Evolutionary conservation across 345 rosid genomes (phyloP).

Genomic region (Pelargonium nanum): DNA sequence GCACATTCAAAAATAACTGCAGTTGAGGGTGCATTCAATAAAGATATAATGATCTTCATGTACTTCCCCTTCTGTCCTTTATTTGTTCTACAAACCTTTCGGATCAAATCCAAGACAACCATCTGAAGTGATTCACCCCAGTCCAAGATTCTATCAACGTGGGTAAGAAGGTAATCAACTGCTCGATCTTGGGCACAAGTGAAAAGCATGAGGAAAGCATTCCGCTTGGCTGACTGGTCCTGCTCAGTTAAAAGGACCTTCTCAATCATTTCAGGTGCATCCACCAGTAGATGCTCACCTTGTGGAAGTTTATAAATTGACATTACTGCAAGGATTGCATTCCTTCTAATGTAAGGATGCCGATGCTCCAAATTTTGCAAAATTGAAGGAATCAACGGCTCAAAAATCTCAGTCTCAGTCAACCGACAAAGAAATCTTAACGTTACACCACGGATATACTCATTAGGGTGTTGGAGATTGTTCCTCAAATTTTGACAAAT

Average conservation of each 20-base stretch:
- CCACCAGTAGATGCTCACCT: conserved; percentile 62
- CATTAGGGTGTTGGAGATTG: conserved; percentile 95
- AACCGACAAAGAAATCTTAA: conserved; percentile 66
- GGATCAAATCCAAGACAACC: conserved; percentile 68
- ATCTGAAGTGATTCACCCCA: conserved; percentile 70
- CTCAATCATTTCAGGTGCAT: conserved; percentile 75
- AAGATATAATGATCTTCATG: conserved; percentile 59
- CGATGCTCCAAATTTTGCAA: conserved; percentile 66
- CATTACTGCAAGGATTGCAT: conserved; percentile 66
- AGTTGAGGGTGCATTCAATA: conserved; percentile 59
- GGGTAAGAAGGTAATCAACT: conserved; percentile 45
- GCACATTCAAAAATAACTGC: conserved; percentile 74
- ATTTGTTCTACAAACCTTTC: conserved; percentile 60
- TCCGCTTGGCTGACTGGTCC: conserved; percentile 64
- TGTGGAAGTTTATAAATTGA: conserved; percentile 62
- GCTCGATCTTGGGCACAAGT: conserved; percentile 65
- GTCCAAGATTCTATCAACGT: conserved; percentile 58
- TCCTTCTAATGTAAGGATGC: conserved; percentile 60
- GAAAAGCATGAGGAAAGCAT: conserved; percentile 76
- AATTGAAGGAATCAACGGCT: conserved; percentile 66
- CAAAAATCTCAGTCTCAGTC: conserved; percentile 58
- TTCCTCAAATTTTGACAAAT: conserved; percentile 87
- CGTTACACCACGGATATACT: conserved; percentile 80
- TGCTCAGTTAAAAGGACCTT: conserved; percentile 57
- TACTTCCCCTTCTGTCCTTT: conserved; percentile 60